Evolutionary conservation across 768 basidiomycete species (phyloP).

Genomic region (Mrakia gelida): DNA sequence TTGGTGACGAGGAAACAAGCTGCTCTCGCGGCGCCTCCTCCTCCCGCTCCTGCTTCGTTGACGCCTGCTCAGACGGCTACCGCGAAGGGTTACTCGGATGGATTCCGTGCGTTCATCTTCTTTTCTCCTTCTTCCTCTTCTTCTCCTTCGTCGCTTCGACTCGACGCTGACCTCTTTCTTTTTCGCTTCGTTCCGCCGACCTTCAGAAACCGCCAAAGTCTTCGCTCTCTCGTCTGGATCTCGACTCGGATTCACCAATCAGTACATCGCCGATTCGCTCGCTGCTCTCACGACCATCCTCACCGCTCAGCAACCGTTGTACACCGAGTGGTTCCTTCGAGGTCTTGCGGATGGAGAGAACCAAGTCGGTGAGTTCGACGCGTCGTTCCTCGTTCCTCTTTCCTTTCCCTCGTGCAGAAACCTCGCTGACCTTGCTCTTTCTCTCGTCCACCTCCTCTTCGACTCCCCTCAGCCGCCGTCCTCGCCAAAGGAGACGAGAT

Average conservation of each 20-base stretch:
- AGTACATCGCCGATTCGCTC: conserved; percentile 56
- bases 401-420: too few relatives aligned
- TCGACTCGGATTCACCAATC: conserved; percentile 60
- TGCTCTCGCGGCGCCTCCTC: conserved; percentile 35
- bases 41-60: conserved; percentile 32
- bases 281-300: conserved; percentile 45
- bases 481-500: too few relatives aligned
- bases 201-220: conserved; percentile 42
- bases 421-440: too few relatives aligned
- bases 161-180: not conserved
- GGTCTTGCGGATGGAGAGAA: conserved; percentile 54
- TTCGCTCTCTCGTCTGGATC: conserved; percentile 8
- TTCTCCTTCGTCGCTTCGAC: not conserved
- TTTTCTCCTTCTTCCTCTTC: conserved; percentile 51
- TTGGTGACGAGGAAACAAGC: too few relatives aligned
- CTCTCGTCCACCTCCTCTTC: too few relatives aligned
- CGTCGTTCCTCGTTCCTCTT: not conserved
- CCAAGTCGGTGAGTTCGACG: conserved; percentile 32
- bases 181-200: not conserved
- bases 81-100: conserved; percentile 57
- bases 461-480: too few relatives aligned
- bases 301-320: conserved; percentile 49
- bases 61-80: conserved; percentile 39
- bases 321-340: conserved; percentile 51
- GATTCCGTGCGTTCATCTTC: conserved; percentile 58